Conservation (phyloP, 1,284 basidiomycete genomes). For the Cutaneotrichosporon spelunceum region DNA sequence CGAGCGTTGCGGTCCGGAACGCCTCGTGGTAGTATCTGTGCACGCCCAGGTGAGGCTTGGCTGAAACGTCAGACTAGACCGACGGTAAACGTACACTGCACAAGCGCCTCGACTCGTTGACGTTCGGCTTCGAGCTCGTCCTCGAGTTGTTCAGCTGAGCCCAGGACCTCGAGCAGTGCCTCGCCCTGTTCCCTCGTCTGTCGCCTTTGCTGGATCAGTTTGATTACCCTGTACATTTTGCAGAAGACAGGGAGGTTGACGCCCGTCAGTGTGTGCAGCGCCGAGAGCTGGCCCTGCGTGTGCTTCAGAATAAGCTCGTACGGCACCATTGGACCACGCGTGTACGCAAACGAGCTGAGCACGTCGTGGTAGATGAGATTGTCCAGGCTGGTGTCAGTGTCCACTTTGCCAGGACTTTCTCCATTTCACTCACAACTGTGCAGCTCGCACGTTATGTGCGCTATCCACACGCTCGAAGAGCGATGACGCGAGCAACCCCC, state of each 20-base stretch:
- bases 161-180: not conserved
- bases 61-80: not conserved
- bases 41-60: not conserved
- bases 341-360: conserved; percentile 4
- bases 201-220: not conserved
- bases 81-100: not conserved
- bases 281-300: not conserved
- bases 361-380: conserved; percentile 6
- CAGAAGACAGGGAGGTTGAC: conserved; percentile 4
- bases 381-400: conserved; percentile 1
- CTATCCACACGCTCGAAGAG: conserved; percentile 2
- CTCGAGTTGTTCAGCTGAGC: conserved; percentile 1
- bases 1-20: not conserved
- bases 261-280: conserved; percentile 1
- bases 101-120: not conserved
- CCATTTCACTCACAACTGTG: conserved; percentile 5
- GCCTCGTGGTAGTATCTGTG: conserved; percentile 5
- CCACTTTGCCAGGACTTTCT: no score
- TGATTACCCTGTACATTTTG: conserved; percentile 4
- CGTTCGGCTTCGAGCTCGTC: conserved; percentile 3
- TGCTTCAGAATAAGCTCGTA: conserved; percentile 4
- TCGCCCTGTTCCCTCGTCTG: not conserved
- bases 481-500: not conserved
- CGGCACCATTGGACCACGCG: not conserved
- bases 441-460: not conserved